phyloP scores from a whole-genome alignment of 1,284 basidiomycete species.

The Trametes hirsuta region DNA sequence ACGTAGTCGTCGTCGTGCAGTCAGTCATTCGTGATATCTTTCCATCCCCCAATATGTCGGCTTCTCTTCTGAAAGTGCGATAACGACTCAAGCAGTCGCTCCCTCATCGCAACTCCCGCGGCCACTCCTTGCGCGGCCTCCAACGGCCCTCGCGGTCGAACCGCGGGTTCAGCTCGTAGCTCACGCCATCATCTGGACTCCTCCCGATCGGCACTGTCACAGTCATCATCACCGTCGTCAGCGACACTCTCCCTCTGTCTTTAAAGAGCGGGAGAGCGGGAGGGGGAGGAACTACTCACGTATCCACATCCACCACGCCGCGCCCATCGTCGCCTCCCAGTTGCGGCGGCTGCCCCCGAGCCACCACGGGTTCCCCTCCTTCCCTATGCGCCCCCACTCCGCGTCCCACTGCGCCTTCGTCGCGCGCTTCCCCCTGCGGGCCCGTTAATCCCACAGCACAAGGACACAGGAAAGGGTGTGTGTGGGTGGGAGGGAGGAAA shows the following conservation, averaged over 20 bases:
- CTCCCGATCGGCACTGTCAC: conserved; percentile 69
- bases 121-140: conserved; percentile 73
- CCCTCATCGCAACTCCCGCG: conserved; percentile 51
- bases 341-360: conserved; percentile 60
- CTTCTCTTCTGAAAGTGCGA: not conserved
- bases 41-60: not conserved
- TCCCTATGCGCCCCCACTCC: conserved; percentile 75
- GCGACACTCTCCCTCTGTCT: not conserved
- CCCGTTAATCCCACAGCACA: not conserved
- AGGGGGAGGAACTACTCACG: conserved; percentile 51
- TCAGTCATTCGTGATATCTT: not conserved
- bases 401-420: conserved; percentile 63
- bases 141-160: conserved; percentile 73
- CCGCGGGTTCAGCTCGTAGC: conserved; percentile 72
- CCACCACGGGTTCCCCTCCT: conserved; percentile 89
- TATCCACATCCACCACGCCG: conserved; percentile 66
- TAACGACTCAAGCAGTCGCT: no score
- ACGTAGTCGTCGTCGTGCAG: not conserved
- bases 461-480: not conserved
- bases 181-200: conserved; percentile 60
- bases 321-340: conserved; percentile 82
- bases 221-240: not conserved
- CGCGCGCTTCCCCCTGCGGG: conserved; percentile 47
- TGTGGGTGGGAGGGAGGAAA: not conserved
- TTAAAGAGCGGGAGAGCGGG: not conserved